Evolutionary conservation across 768 basidiomycete species (phyloP).

Genomic region (Suillus subaureus): DNA sequence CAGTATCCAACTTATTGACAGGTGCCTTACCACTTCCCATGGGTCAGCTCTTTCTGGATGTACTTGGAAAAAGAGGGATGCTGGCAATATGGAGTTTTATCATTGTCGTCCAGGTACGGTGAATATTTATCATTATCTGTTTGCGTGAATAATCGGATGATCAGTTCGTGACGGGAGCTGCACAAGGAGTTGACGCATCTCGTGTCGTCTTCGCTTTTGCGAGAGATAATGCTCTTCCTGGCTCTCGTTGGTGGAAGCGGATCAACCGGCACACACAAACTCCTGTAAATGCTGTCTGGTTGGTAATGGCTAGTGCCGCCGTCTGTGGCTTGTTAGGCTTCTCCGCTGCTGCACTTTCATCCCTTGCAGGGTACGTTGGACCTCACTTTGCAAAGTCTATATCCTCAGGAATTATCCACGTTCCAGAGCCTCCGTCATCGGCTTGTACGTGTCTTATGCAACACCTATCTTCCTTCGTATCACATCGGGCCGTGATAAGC

Average conservation of each 20-base stretch:
- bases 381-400: background rate
- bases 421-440: slow-evolving; percentile 68
- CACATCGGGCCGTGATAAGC: slow-evolving; percentile 61
- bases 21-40: slow-evolving; percentile 62
- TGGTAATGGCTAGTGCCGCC: slow-evolving; percentile 59
- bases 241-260: slow-evolving; percentile 69
- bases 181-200: slow-evolving; percentile 74
- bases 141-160: background rate
- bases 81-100: slow-evolving; percentile 71
- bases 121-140: too few species aligned
- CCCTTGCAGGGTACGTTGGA: slow-evolving; percentile 61
- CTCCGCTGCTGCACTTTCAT: slow-evolving; percentile 60
- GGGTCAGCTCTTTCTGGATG: slow-evolving; percentile 70
- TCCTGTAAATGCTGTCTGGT: slow-evolving; percentile 77
- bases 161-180: slow-evolving; percentile 73
- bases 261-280: slow-evolving; percentile 63
- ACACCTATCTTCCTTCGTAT: slow-evolving; percentile 72
- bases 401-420: slow-evolving; percentile 4
- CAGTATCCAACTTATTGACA: slow-evolving; percentile 50
- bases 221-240: slow-evolving; percentile 72
- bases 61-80: slow-evolving; percentile 71
- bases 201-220: slow-evolving; percentile 78
- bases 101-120: slow-evolving; percentile 57
- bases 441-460: slow-evolving; percentile 66
- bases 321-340: slow-evolving; percentile 69